Percentiles rank a stretch among this genome's conserved stretches.
These are phyloP conservation scores for Eruca vesicaria DNA, from an alignment of 441 rosid genomes.

Conservation along the genomic window DNA sequence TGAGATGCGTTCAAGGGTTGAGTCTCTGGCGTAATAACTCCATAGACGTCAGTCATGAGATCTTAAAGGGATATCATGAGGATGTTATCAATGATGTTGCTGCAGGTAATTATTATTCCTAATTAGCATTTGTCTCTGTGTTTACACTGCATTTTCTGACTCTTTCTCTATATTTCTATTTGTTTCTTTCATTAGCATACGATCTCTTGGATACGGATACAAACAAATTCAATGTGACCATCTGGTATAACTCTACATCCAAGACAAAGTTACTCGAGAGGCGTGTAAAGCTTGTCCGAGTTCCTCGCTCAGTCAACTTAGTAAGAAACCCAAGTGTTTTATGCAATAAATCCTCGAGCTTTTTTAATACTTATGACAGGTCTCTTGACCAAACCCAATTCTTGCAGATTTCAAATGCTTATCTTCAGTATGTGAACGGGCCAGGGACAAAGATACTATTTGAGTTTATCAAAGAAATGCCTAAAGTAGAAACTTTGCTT, in stretches of 20 bases:
- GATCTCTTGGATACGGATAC: constrained; percentile 71
- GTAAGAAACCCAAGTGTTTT: constrained; percentile 37
- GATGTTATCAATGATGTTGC: constrained; percentile 58
- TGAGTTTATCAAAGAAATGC: constrained; percentile 87
- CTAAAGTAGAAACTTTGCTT: constrained; percentile 46
- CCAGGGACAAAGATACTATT: constrained; percentile 56
- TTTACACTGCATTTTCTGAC: not conserved
- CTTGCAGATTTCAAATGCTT: constrained; percentile 76
- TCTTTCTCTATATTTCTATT: not conserved
- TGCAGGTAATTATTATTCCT: constrained; percentile 58
- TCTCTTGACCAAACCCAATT: not conserved
- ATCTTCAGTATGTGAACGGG: constrained; percentile 59
- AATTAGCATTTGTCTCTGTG: not conserved
- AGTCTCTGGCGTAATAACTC: constrained; percentile 71
- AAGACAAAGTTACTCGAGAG: constrained; percentile 33
- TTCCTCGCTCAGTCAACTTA: constrained; percentile 77
- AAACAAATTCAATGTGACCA: constrained; percentile 57
- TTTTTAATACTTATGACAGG: not conserved
- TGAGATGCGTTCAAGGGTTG: constrained; percentile 57
- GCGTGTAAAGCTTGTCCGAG: constrained; percentile 48
- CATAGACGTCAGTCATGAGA: constrained; percentile 61
- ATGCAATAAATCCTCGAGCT: not conserved
- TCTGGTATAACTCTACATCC: constrained; percentile 75
- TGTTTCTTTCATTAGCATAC: constrained; percentile 50
- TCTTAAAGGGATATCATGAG: constrained; percentile 58